These are phyloP conservation scores for Penicillium cosmopolitanum DNA, from an alignment of 495 filamentous ascomycete genomes.

Conservation along the genomic window DNA sequence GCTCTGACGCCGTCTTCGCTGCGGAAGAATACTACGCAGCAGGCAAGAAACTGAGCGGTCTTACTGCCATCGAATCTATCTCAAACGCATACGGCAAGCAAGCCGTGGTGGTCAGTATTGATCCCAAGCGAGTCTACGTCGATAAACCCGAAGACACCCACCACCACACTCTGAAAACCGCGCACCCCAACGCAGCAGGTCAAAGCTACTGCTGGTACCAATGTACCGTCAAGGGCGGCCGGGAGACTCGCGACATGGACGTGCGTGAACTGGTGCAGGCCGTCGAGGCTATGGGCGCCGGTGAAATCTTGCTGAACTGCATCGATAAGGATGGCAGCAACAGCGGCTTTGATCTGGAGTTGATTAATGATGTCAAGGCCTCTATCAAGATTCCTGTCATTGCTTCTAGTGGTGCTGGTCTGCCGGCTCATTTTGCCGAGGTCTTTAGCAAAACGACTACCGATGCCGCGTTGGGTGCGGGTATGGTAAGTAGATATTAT, in stretches of 20 bases:
- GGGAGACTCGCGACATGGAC: constrained; percentile 88
- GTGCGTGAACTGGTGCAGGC: constrained; percentile 84
- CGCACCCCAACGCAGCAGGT: constrained; percentile 69
- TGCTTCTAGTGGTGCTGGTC: constrained; percentile 90
- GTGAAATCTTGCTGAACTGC: constrained; percentile 94
- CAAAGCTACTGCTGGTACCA: constrained; percentile 95
- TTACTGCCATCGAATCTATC: constrained; percentile 93
- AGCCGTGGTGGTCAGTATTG: constrained; percentile 94
- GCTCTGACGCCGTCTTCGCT: constrained; percentile 89
- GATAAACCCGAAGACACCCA: constrained; percentile 68
- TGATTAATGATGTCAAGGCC: constrained; percentile 84
- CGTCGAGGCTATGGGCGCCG: constrained; percentile 94
- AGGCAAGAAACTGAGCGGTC: constrained; percentile 69
- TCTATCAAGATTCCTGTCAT: constrained; percentile 91
- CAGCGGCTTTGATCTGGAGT: constrained; percentile 91
- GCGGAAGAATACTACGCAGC: constrained; percentile 83
- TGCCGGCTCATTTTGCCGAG: constrained; percentile 86
- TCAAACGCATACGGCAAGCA: constrained; percentile 93
- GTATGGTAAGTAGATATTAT: constrained; percentile 67
- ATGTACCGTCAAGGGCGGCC: constrained; percentile 92
- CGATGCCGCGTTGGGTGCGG: constrained; percentile 92
- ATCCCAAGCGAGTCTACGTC: constrained; percentile 90
- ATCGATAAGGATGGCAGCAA: constrained; percentile 97
- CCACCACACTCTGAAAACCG: constrained; percentile 78
- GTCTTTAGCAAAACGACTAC: constrained; percentile 84